Percentiles rank a stretch among this genome's conserved stretches.
These are phyloP conservation scores for Pyricularia sp. DNA, from an alignment of 2,329 filamentous ascomycete species.

Conservation along the genomic window DNA sequence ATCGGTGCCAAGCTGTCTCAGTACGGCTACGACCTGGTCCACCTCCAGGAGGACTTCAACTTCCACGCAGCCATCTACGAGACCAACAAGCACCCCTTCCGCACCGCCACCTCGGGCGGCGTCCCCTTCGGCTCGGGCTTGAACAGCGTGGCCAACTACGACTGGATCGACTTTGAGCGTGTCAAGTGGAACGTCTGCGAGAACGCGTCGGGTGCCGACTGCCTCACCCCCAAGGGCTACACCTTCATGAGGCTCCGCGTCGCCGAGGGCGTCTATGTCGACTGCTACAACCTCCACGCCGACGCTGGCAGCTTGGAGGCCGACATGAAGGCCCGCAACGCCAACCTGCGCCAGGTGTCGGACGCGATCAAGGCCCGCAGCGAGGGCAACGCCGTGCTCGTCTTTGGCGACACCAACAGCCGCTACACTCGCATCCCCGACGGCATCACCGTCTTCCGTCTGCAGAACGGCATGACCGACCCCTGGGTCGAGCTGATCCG, in stretches of 20 bases:
- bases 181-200: conserved; percentile 52
- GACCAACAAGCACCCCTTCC: conserved; percentile 47
- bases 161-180: conserved; percentile 46
- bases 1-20: conserved; percentile 49
- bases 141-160: conserved; percentile 51
- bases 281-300: conserved; percentile 58
- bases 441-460: conserved; percentile 38
- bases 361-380: conserved; percentile 47
- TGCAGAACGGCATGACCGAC: conserved; percentile 44
- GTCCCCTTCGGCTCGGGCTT: conserved; percentile 54
- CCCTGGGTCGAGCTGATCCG: conserved; percentile 48
- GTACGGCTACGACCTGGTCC: conserved; percentile 51
- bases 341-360: conserved; percentile 51
- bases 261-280: conserved; percentile 43
- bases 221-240: conserved; percentile 61
- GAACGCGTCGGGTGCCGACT: conserved; percentile 45
- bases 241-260: conserved; percentile 53
- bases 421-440: conserved; percentile 50
- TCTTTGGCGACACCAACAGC: conserved; percentile 58
- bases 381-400: conserved; percentile 49
- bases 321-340: conserved; percentile 45
- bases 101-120: conserved; percentile 56
- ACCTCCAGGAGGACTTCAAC: conserved; percentile 63
- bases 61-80: conserved; percentile 56
- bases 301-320: conserved; percentile 46